Base-by-base conservation (phyloP, 495 filamentous ascomycete species). In the Neurospora cerealis region DNA sequence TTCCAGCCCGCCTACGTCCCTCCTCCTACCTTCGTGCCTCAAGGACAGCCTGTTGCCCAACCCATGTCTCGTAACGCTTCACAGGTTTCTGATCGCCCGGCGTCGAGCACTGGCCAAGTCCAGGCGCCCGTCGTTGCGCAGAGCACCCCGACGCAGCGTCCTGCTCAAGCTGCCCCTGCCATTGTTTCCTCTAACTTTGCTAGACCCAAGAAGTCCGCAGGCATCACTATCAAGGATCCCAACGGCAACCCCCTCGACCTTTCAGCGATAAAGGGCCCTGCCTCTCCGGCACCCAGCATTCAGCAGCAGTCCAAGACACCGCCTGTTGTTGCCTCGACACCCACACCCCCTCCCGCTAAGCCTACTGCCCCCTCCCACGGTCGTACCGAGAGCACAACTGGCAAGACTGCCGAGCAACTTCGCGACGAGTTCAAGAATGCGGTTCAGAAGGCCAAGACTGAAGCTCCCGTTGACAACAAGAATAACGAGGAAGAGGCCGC, bases 1-100 rank as follows among this genome's bases (percentile, higher is more conserved):
- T 48, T 88, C 82, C 73, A 82, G 71, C 77, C 85, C 70, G 34
- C 84, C 73, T 84, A 84, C 82, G 81, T 85, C 73, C 74, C 86
- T 78, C 91, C 86, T 28, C 91, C 86, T 28, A 66, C 54, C 24
- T 80, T 74, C 70, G 74, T 77, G 77, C 78, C 71, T 82, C 90
- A 76, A 84, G 83, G 74, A 80, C 85, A 77, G 84, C 85, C 66
- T 86, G 88, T 79, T 83, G 78, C 89, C 19, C 87, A 89, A 28
- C 84, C 90, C 11, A 93, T 97, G 89, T 95, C 94, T 9, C 91
- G 95, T 77, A 92, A 89, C 69, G 88, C 93, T 4, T 97, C 94
- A 8, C 92, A 96, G 79, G 84, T 95, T 44, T 95, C 91, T 32
- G 79, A 96, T 76, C 89, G 93, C 71, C 93, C 94, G 11, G 85